phyloP scores from a whole-genome alignment of 805 yeast genomes.

The Kurtzmaniella cleridarum region DNA sequence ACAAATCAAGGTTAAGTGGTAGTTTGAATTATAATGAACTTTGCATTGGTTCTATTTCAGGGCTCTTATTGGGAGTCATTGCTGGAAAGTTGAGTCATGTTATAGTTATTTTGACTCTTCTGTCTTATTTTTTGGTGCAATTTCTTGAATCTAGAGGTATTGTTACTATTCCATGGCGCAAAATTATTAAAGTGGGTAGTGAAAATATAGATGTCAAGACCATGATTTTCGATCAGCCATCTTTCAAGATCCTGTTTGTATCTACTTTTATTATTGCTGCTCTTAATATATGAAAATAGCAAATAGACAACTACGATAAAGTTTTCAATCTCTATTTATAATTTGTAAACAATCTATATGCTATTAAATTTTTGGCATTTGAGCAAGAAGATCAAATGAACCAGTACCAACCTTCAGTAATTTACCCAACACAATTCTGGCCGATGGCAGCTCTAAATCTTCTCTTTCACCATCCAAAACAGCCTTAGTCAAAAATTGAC shows the following conservation, averaged over 20 bases:
- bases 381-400: conserved; percentile 72
- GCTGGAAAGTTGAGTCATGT: conserved; percentile 57
- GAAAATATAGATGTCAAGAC: conserved; percentile 40
- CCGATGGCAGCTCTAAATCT: conserved; percentile 84
- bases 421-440: conserved; percentile 89
- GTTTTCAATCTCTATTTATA: conserved; percentile 3
- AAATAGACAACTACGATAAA: conserved; percentile 2
- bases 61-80: conserved; percentile 52
- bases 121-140: conserved; percentile 40
- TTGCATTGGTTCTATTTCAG: conserved; percentile 59
- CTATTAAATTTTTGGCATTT: conserved; percentile 28
- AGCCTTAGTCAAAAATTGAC: conserved; percentile 94
- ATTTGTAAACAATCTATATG: conserved; percentile 1
- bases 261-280: conserved; percentile 57
- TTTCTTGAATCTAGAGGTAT: conserved; percentile 54
- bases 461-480: conserved; percentile 90
- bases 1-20: conserved; percentile 29
- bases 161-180: conserved; percentile 41
- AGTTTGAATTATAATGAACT: conserved; percentile 56
- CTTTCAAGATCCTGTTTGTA: conserved; percentile 55
- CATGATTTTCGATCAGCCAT: conserved; percentile 53
- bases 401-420: conserved; percentile 94
- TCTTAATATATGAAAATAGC: conserved; percentile 25
- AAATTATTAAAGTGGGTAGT: conserved; percentile 26
- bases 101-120: conserved; percentile 45